phyloP scores from a whole-genome alignment of 2,329 filamentous ascomycete genomes.

The Fusarium verrucosum region DNA sequence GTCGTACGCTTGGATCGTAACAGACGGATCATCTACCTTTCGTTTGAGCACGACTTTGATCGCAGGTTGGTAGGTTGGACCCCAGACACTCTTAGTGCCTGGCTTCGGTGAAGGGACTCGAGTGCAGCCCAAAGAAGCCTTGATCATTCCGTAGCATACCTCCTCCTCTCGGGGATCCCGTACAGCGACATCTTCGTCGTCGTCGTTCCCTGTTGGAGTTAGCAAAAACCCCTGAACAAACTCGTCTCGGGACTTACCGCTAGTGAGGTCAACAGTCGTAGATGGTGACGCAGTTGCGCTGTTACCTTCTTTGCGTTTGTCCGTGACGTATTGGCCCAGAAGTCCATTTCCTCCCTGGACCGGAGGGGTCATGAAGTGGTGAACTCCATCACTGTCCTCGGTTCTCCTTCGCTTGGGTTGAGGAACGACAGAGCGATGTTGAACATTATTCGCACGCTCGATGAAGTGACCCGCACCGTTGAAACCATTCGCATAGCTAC shows the following conservation, averaged over 20 bases:
- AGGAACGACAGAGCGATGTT: conserved; percentile 66
- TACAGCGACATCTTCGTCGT: conserved; percentile 65
- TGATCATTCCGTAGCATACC: conserved; percentile 83
- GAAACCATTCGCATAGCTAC: conserved; percentile 35
- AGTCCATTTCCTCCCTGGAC: conserved; percentile 61
- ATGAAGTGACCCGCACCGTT: conserved; percentile 69
- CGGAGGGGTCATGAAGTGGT: conserved; percentile 47
- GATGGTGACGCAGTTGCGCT: conserved; percentile 43
- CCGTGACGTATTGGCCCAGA: conserved; percentile 72
- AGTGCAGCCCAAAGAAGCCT: conserved; percentile 72
- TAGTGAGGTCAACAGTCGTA: conserved; percentile 68
- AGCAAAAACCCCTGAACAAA: conserved; percentile 4
- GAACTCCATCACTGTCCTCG: conserved; percentile 56
- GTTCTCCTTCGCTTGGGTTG: conserved; percentile 74
- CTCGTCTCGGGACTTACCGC: conserved; percentile 50
- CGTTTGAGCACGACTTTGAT: conserved; percentile 78
- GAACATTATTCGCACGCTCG: conserved; percentile 79
- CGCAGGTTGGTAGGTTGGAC: conserved; percentile 71
- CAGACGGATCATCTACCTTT: conserved; percentile 61
- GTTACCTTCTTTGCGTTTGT: conserved; percentile 61
- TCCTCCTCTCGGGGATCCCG: conserved; percentile 72
- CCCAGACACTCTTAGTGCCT: conserved; percentile 65
- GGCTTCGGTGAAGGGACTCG: conserved; percentile 75
- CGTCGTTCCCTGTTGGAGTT: conserved; percentile 55
- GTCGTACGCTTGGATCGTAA: conserved; percentile 78